Evolutionary conservation across 2,329 filamentous ascomycete genomes (phyloP), one percentile per base, ranked within the genome.

Genomic region (Ustilaginoidea virens): DNA sequence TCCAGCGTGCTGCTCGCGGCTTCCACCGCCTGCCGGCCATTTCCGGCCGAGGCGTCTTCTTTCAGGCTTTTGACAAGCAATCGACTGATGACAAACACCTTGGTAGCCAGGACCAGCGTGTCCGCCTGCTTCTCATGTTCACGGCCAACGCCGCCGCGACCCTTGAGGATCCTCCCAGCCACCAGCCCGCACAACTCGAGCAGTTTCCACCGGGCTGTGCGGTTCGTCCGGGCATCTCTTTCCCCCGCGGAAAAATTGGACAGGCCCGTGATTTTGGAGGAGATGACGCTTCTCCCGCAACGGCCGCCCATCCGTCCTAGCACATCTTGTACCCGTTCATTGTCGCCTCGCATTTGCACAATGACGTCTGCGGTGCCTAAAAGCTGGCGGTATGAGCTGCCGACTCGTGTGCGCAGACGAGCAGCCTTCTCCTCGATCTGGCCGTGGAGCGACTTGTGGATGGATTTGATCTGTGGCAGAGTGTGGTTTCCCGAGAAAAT

Each of bases 331-430:
- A 83, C 77, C 9, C 62, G 58, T 35, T 76, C 69, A 56, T 90
- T 87, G 47, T 87, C 74, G 22, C 55, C 56, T 40, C 82, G 79
- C 82, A 96, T 93, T 35, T 75, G 69, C 31, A 94, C 79, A 40
- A 96, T 96, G n/a, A 76, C 76, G 55, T 94, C 86, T 31, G 87
- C 87, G 0, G 87, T 94, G 29, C 81, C 81, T 16, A 96, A 72
- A 7, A 96, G 72, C 43, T 90, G 82, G 40, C 87, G 80, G 54
- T 96, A 96, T 45, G 68, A 74, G 33, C 58, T 63, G 39, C 72
- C 72, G 36, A 77, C 72, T 47, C 74, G 67, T 12, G 64, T 72
- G 40, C 72, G 69, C 44, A 77, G 58, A 18, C 70, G 69, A 28
- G 58, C 58, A 19, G 69, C 62, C 42, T 74, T 74, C 47, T 76